A percentile compares a stretch with the other conserved stretches of the same genome.
These are phyloP conservation scores for Herpotrichia juniperi DNA, from an alignment of 2,329 filamentous ascomycete genomes.

Conservation along the genomic window DNA sequence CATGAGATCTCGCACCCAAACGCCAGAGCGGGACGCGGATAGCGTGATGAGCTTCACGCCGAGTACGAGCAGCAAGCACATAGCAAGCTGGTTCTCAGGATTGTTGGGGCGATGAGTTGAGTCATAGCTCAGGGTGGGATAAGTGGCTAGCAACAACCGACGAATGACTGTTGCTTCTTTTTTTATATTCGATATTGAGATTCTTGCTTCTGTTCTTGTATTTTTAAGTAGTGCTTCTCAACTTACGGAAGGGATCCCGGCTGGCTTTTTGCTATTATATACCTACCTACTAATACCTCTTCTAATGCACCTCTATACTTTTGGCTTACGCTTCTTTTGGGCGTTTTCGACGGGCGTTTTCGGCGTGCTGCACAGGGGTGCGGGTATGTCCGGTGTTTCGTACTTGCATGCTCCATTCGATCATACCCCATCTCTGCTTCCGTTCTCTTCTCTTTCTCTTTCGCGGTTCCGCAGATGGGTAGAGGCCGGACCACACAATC, in stretches of 20 bases:
- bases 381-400: too few species aligned
- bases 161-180: background rate
- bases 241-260: background rate
- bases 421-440: too few species aligned
- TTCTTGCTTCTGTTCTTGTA: background rate
- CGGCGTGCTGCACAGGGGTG: too few species aligned
- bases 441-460: too few species aligned
- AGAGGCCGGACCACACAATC: too few species aligned
- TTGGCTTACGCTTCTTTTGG: background rate
- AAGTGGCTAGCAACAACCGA: background rate
- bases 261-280: background rate
- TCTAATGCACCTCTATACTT: background rate
- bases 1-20: slow-evolving; percentile 5
- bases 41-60: slow-evolving; percentile 31
- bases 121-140: background rate
- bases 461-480: too few species aligned
- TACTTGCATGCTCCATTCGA: too few species aligned
- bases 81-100: slow-evolving; percentile 41
- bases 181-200: background rate
- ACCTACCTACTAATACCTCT: slow-evolving; percentile 3
- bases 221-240: background rate
- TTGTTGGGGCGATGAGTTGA: slow-evolving; percentile 28
- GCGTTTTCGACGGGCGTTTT: slow-evolving; percentile 20
- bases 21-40: slow-evolving; percentile 17
- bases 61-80: slow-evolving; percentile 31